Conservation (phyloP, 1,284 basidiomycete genomes). For the Athelia psychrophila region DNA sequence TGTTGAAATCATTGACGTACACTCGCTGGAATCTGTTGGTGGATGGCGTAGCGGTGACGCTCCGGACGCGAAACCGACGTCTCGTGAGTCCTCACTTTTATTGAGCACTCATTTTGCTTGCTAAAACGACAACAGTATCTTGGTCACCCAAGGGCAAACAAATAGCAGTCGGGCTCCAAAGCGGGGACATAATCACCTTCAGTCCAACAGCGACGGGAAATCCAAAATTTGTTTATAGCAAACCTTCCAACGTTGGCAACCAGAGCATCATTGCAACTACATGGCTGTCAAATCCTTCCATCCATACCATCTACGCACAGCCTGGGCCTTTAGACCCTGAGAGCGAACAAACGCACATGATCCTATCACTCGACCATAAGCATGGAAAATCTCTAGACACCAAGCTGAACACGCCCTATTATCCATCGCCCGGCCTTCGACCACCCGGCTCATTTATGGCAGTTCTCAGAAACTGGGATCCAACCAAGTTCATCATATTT, state of each 20-base stretch:
- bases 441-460: constrained; percentile 55
- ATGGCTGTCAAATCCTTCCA: constrained; percentile 73
- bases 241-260: constrained; percentile 52
- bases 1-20: constrained; percentile 59
- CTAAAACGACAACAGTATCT: constrained; percentile 42
- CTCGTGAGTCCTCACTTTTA: constrained; percentile 43
- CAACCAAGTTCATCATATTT: constrained; percentile 58
- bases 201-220: constrained; percentile 43
- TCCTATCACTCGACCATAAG: constrained; percentile 57
- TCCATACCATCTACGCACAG: constrained; percentile 64
- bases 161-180: constrained; percentile 70
- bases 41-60: constrained; percentile 59
- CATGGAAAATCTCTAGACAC: constrained; percentile 44
- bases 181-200: constrained; percentile 73
- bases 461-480: constrained; percentile 64
- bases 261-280: constrained; percentile 52
- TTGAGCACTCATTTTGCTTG: not conserved
- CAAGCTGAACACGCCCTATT: constrained; percentile 48
- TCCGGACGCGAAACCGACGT: constrained; percentile 47
- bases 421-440: constrained; percentile 50
- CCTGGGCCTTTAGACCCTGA: constrained; percentile 39
- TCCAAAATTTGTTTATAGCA: constrained; percentile 53
- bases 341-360: constrained; percentile 53
- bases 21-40: constrained; percentile 47
- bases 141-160: constrained; percentile 92